Evolutionary conservation across 129 eudicot genomes (phyloP).

Genomic region (Chrysanthemum lavandulifolium): DNA sequence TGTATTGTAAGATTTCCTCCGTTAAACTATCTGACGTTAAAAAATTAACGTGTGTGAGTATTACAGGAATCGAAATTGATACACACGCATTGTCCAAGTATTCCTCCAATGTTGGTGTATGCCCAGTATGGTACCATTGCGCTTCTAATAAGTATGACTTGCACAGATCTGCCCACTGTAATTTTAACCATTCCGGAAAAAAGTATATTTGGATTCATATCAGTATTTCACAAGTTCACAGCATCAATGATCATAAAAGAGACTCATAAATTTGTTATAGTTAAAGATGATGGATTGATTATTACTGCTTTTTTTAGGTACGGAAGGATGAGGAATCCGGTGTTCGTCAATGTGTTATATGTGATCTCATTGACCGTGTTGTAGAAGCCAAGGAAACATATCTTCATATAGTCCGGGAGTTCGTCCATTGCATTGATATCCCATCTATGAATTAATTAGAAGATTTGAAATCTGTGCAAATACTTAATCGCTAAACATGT

Average conservation of each 20-base stretch:
- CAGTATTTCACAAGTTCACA: neutral
- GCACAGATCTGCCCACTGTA: neutral
- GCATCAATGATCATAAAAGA: neutral
- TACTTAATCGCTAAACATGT: neutral
- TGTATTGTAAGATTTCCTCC: neutral
- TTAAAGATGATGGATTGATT: neutral
- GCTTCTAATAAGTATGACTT: neutral
- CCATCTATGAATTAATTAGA: neutral
- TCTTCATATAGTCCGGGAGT: neutral
- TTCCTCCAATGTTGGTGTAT: neutral
- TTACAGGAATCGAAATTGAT: neutral
- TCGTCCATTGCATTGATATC: neutral
- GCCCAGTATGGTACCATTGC: neutral
- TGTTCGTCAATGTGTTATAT: neutral
- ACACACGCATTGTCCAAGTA: neutral
- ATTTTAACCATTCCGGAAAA: neutral
- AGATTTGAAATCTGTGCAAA: neutral
- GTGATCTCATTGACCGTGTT: neutral
- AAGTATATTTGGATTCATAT: neutral
- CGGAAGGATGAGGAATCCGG: neutral
- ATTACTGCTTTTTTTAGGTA: neutral
- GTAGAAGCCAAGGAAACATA: neutral
- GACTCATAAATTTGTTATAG: neutral
- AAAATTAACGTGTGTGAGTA: neutral
- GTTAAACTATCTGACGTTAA: neutral